phyloP scores from a whole-genome alignment of 495 filamentous ascomycete species.

The Penicillium psychrofluorescens region DNA sequence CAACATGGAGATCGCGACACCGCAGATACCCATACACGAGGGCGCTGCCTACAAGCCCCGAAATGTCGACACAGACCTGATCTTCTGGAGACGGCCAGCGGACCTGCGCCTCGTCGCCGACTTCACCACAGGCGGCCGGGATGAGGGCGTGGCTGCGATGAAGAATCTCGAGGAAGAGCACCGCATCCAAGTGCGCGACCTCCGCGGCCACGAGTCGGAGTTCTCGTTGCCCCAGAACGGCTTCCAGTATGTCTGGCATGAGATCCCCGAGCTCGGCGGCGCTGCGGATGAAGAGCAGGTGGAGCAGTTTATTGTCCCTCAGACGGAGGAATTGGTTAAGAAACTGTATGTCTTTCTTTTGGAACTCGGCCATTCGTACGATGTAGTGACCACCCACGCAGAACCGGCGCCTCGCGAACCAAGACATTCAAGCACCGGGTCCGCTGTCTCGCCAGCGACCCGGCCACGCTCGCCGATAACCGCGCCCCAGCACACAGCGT shows the following conservation, averaged over 20 bases:
- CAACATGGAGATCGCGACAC: neutral
- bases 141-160: neutral
- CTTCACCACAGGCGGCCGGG: slow-evolving; percentile 1
- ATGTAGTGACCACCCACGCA: too few species aligned
- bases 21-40: neutral
- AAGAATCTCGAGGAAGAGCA: neutral
- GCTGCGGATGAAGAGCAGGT: neutral
- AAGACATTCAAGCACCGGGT: slow-evolving; percentile 8
- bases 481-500: slow-evolving; percentile 12
- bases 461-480: slow-evolving; percentile 6
- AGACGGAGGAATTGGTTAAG: slow-evolving; percentile 7
- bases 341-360: slow-evolving; percentile 4
- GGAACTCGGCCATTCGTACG: too few species aligned
- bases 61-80: slow-evolving; percentile 1
- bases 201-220: slow-evolving; percentile 5
- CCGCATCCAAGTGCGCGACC: slow-evolving; percentile 2
- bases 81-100: neutral
- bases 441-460: slow-evolving; percentile 7
- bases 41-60: neutral
- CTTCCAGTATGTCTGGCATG: slow-evolving; percentile 8
- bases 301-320: slow-evolving; percentile 4
- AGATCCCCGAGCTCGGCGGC: slow-evolving; percentile 4
- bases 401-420: slow-evolving; percentile 7
- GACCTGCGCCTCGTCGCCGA: neutral
- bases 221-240: slow-evolving; percentile 4